Percentiles rank a stretch among this genome's conserved stretches.
phyloP scores from a whole-genome alignment of 164 flowering plant genomes.

The Stephania yunnanensis region DNA sequence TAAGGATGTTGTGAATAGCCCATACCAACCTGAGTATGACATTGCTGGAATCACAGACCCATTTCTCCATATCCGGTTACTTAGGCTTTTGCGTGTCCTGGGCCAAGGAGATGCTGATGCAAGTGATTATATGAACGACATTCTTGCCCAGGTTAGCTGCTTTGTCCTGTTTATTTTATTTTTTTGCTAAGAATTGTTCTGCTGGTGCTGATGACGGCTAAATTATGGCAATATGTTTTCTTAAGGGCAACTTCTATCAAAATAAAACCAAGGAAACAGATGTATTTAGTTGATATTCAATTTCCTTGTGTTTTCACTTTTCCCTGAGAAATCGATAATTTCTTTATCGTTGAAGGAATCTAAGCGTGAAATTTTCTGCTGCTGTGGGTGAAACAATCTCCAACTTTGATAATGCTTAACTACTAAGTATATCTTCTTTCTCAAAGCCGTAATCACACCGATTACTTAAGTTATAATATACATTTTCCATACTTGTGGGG shows the following conservation, averaged over 20 bases:
- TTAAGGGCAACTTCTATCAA: background rate
- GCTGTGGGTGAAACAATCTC: no score
- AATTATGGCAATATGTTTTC: background rate
- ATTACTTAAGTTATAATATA: no score
- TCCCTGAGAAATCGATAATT: no score
- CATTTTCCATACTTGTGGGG: no score
- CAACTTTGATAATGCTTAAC: no score
- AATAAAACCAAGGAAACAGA: background rate
- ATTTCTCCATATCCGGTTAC: conserved; percentile 89
- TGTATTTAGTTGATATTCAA: background rate
- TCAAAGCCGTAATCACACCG: no score
- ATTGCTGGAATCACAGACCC: conserved; percentile 96
- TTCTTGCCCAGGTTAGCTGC: conserved; percentile 93
- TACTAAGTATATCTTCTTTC: no score
- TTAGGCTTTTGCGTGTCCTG: conserved; percentile 66
- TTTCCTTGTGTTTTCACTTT: background rate
- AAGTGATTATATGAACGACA: conserved; percentile 94
- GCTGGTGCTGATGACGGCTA: background rate
- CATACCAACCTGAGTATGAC: conserved; percentile 96
- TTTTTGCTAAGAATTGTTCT: conserved; percentile 6
- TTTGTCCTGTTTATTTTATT: background rate
- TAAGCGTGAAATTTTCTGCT: background rate
- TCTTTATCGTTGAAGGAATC: background rate
- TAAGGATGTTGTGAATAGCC: conserved; percentile 84
- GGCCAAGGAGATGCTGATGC: conserved; percentile 97